Evolutionary conservation across 768 basidiomycete species (phyloP), one percentile per base, ranked within the genome.

Genomic region (Pholiota microspora): DNA sequence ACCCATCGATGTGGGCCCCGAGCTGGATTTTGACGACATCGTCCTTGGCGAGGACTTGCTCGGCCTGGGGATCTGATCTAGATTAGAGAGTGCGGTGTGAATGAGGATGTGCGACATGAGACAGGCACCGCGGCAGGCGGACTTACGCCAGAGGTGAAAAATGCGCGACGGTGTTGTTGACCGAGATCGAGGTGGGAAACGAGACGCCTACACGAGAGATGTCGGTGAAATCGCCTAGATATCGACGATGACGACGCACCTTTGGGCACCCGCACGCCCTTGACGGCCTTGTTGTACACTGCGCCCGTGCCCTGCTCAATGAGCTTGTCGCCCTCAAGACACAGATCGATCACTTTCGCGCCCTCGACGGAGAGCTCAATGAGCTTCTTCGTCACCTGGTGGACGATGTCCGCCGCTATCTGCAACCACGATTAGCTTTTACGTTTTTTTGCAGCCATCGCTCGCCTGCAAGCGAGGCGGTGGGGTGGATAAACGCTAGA

Each of bases 1-100:
- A 98, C 53, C 97, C 97, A 69, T 98, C 96, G 71, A 99, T 94
- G 67, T 99, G 97, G 16, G 95, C 94, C 44, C 97, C 97, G 56
- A 98, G 79, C 71, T 95, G 92, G 59, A 99, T 74, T 75, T 98
- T 98, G 61, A 98, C 96, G 54, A 99, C 85, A 69, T 99, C 97
- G 56, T 85, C 85, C 59, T 93, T 89, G 24, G 82, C 83, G 60
- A 95, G 80, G 48, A 71, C 80, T 69, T 86, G 84, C 6, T 76
- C 73, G 24, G 89, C 82, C 59, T 83, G 80, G 13, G 86, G 72
- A 73, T 94, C 91, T 32, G 91, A 92, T 61, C 89, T 91, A 64
- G 59, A 42, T 15, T 23, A 42, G 16, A n/a, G 12, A 35, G 29
- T 18, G 25, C n/a, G 25, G n/a, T 7, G 25, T 40, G 16, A 49